These are phyloP conservation scores for Trichomonas vaginalis DNA, from an alignment of 208 protist genomes.

Conservation along the genomic window DNA sequence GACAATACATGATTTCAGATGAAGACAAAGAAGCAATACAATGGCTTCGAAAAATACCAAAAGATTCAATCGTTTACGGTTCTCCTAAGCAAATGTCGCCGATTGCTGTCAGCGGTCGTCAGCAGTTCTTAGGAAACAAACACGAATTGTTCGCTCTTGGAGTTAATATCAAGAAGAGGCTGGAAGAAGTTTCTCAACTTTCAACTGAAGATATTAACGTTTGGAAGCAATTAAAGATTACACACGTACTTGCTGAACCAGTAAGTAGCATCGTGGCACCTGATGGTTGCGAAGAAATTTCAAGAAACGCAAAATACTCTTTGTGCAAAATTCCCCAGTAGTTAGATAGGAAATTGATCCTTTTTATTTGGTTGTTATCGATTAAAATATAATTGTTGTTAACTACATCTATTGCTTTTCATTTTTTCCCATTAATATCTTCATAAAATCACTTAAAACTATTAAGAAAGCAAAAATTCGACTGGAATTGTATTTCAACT, in stretches of 20 bases:
- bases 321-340: neutral
- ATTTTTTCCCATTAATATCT: too few species aligned
- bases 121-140: neutral
- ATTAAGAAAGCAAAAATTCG: too few species aligned
- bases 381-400: too few species aligned
- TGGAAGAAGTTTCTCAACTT: neutral
- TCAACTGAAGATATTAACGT: neutral
- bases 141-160: neutral
- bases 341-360: too few species aligned
- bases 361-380: too few species aligned
- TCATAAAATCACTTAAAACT: too few species aligned
- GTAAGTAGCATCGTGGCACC: neutral
- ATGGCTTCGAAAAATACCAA: neutral
- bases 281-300: neutral
- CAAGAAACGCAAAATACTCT: neutral
- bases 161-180: neutral
- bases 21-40: neutral
- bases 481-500: too few species aligned
- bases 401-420: too few species aligned
- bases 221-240: neutral
- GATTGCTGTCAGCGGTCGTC: neutral
- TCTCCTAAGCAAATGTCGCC: neutral
- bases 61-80: neutral
- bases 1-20: neutral
- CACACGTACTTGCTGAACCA: neutral